These are phyloP conservation scores for Cytospora mali DNA, from an alignment of 2,329 filamentous ascomycete species.

Conservation along the genomic window DNA sequence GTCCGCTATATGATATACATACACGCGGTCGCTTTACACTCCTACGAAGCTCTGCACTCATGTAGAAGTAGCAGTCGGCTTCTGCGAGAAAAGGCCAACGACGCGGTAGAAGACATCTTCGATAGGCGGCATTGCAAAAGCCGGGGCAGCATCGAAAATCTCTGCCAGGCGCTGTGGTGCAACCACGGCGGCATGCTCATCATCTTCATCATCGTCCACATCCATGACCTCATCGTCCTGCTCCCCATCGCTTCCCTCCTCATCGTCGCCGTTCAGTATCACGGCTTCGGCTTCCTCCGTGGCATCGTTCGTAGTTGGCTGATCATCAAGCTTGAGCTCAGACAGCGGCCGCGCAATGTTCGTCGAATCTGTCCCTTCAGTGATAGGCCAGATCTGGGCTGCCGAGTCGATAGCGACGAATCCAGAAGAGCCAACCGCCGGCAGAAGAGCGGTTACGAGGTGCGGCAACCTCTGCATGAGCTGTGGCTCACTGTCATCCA, in stretches of 20 bases:
- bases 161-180: conserved; percentile 68
- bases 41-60: conserved; percentile 13
- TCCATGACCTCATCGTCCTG: conserved; percentile 37
- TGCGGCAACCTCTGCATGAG: conserved; percentile 59
- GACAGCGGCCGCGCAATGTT: conserved; percentile 58
- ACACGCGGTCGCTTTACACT: neutral
- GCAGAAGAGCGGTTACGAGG: conserved; percentile 67
- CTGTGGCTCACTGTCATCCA: conserved; percentile 60
- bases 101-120: conserved; percentile 78
- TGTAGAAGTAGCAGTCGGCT: conserved; percentile 24
- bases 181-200: conserved; percentile 61
- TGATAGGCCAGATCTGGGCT: conserved; percentile 69
- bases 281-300: conserved; percentile 32
- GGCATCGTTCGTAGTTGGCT: conserved; percentile 5
- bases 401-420: conserved; percentile 77
- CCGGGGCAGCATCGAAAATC: conserved; percentile 70
- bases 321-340: conserved; percentile 50
- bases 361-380: conserved; percentile 60
- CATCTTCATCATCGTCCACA: conserved; percentile 39
- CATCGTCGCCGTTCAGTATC: conserved; percentile 39
- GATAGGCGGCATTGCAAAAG: conserved; percentile 70
- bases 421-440: conserved; percentile 65
- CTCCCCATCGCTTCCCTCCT: conserved; percentile 30
- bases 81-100: conserved; percentile 59
- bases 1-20: neutral